These are phyloP conservation scores for Populus nigra DNA, from an alignment of 345 rosid species.

Conservation along the genomic window DNA sequence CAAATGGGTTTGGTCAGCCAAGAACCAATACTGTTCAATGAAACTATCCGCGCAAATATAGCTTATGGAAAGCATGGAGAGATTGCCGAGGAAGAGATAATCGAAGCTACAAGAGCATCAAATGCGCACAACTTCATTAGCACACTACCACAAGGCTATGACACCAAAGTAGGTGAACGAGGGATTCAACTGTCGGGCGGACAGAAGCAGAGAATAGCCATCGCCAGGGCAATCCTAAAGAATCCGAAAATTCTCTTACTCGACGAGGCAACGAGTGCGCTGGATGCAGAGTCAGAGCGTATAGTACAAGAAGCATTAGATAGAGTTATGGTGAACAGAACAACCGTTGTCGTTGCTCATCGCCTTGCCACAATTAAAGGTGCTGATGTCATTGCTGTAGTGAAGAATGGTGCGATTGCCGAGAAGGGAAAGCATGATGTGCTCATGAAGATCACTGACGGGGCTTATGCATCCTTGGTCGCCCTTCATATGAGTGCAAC, in stretches of 20 bases:
- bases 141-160: slow-evolving; percentile 59
- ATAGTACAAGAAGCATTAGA: slow-evolving; percentile 68
- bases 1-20: slow-evolving; percentile 72
- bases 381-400: slow-evolving; percentile 67
- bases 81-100: slow-evolving; percentile 50
- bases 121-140: slow-evolving; percentile 67
- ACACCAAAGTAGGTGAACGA: slow-evolving; percentile 62
- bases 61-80: slow-evolving; percentile 56
- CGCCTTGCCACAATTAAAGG: slow-evolving; percentile 50
- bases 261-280: slow-evolving; percentile 74
- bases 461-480: slow-evolving; percentile 63
- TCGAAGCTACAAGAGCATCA: slow-evolving; percentile 51
- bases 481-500: slow-evolving; percentile 43
- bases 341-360: slow-evolving; percentile 69
- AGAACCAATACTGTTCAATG: slow-evolving; percentile 73
- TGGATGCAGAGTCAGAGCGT: slow-evolving; percentile 67
- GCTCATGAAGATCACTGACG: slow-evolving; percentile 46
- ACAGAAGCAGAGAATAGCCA: slow-evolving; percentile 65
- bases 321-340: slow-evolving; percentile 57
- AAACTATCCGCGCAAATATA: slow-evolving; percentile 57
- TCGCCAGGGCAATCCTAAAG: slow-evolving; percentile 61
- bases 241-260: slow-evolving; percentile 61
- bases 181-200: slow-evolving; percentile 75
- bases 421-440: slow-evolving; percentile 61
- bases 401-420: slow-evolving; percentile 57